These are phyloP conservation scores for Blastocystis sp. DNA, from an alignment of 352 stramenopile genomes.

Conservation along the genomic window DNA sequence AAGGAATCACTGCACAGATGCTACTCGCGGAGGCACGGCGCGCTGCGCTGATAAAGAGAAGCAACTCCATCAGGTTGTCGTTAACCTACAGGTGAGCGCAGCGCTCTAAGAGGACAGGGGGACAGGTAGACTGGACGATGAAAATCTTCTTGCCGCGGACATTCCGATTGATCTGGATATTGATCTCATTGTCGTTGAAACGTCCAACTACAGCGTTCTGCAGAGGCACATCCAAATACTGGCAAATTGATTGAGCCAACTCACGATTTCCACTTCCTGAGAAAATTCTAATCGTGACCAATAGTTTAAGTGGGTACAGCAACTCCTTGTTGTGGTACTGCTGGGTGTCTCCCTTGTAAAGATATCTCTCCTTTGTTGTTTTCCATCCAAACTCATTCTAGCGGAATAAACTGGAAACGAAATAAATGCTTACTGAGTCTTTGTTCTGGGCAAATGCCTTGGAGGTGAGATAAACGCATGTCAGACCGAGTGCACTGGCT, in stretches of 20 bases:
- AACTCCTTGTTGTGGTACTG: constrained; percentile 56
- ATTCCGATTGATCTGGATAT: constrained; percentile 64
- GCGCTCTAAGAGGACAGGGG: constrained; percentile 37
- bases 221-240: constrained; percentile 59
- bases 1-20: constrained; percentile 78
- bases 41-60: constrained; percentile 70
- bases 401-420: neutral
- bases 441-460: constrained; percentile 29
- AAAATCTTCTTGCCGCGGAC: constrained; percentile 66
- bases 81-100: constrained; percentile 61
- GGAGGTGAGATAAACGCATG: constrained; percentile 5
- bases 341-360: constrained; percentile 21
- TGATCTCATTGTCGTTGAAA: constrained; percentile 62
- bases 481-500: constrained; percentile 16
- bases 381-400: constrained; percentile 30
- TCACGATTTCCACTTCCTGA: constrained; percentile 60
- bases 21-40: constrained; percentile 69
- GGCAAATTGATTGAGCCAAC: constrained; percentile 60
- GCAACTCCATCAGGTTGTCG: constrained; percentile 74
- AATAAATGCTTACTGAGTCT: neutral
- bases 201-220: constrained; percentile 39
- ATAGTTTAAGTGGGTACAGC: neutral
- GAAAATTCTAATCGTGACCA: constrained; percentile 53
- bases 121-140: constrained; percentile 64
- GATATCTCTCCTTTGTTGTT: neutral